Conservation (phyloP, 2,329 filamentous ascomycete species). For the Penicillium sp. region DNA sequence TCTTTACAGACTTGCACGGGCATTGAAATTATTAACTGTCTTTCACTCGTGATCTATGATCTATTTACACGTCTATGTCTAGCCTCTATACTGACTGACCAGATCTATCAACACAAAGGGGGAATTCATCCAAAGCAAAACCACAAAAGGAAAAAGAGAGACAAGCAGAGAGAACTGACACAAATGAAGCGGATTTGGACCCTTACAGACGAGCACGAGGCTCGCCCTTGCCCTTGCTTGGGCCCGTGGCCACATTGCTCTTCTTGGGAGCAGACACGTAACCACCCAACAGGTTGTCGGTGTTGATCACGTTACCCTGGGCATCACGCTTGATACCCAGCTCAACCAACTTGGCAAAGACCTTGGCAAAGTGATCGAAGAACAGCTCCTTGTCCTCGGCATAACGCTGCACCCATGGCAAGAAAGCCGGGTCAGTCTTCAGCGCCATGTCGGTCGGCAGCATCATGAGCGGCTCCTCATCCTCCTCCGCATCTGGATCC, state of each 20-base stretch:
- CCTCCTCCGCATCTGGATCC: constrained; percentile 55
- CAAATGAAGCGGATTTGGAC: neutral
- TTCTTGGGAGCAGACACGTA: constrained; percentile 61
- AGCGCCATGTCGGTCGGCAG: constrained; percentile 65
- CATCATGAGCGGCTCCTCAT: constrained; percentile 64
- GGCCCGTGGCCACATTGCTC: constrained; percentile 40
- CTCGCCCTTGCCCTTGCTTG: constrained; percentile 20
- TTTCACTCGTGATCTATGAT: constrained; percentile 22
- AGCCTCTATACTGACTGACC: constrained; percentile 1
- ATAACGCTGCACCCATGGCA: constrained; percentile 60
- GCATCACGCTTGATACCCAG: constrained; percentile 60
- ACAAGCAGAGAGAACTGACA: neutral
- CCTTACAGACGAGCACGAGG: constrained; percentile 32
- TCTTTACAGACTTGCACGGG: neutral
- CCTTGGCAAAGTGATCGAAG: constrained; percentile 61
- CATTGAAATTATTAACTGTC: neutral
- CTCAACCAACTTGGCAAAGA: constrained; percentile 63
- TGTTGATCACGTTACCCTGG: constrained; percentile 55
- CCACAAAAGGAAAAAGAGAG: constrained; percentile 11
- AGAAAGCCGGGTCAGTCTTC: constrained; percentile 55
- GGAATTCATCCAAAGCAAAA: constrained; percentile 15
- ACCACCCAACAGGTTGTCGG: constrained; percentile 59
- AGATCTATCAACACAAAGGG: constrained; percentile 20
- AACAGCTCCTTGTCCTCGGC: constrained; percentile 63
- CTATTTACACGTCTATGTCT: constrained; percentile 22